Evolutionary conservation across 805 yeast species (phyloP), one percentile per base, ranked within the genome.

Genomic region (Lipomyces kockii): DNA sequence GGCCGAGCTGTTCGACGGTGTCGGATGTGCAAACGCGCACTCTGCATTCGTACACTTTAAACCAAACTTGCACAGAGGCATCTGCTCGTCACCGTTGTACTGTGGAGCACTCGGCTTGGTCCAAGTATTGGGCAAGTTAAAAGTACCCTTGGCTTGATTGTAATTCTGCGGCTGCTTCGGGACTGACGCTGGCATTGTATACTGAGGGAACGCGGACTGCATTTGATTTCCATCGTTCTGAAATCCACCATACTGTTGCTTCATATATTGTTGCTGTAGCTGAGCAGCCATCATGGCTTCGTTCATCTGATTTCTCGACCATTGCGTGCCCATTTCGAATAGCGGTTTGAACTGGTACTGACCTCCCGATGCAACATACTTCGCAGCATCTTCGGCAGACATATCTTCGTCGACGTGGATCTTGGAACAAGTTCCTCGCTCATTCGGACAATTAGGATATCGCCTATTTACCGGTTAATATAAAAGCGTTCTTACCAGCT

Each of bases 11-110:
- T 89, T 91, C 20, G 91, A 89, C 1, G 96, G 95, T 0, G 97
- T 91, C 57, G 98, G 97, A 76, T 92, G 97, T 32, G 92, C 97
- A 80, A 88, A 91, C 35, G 92, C 91, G 81, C 97, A 92, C 69
- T 86, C 79, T 69, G 87, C 91, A 74, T 90, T 90, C 29, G 90
- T 82, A 79, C 97, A 92, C 52, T 86, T 78, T 29, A 83, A 81
- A 60, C 94, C 95, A 78, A 86, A 92, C 76, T 89, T 90, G 81
- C 97, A 92, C 49, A 89, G 75, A 85, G 69, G 64, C 58, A 22
- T 60, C 22, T 34, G 83, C 64, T 89, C 88, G 51, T 82, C 17
- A 29, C 34, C 34, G 7, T 52, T 29, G 27, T 20, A 17, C 34
- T 52, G 27, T 12, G 34, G 3, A 25, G 55, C 17, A 29, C 55